phyloP scores from a whole-genome alignment of 106 monocot genomes.

The Gastrodia elata region DNA sequence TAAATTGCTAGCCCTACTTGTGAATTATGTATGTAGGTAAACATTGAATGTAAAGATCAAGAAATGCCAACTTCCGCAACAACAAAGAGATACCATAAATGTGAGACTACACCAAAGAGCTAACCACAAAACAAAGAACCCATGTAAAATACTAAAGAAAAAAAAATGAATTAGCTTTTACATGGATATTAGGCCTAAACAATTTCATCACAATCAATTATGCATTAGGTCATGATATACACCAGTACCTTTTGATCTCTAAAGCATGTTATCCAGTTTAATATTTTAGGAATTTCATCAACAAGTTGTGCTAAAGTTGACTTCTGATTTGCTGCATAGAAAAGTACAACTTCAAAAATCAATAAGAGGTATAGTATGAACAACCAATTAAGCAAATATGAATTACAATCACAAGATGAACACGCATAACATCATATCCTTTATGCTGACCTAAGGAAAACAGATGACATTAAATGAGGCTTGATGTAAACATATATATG shows the following conservation, averaged over 20 bases:
- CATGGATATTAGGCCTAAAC: not conserved
- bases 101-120: not conserved
- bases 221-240: not conserved
- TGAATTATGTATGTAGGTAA: not conserved
- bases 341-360: conserved; percentile 6
- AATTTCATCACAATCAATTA: not conserved
- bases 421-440: not conserved
- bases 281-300: conserved; percentile 63
- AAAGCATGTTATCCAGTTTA: conserved; percentile 66
- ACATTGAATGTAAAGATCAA: not conserved
- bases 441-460: not conserved
- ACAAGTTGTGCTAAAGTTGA: conserved; percentile 35
- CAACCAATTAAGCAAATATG: not conserved
- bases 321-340: conserved; percentile 52
- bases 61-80: not conserved
- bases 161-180: not conserved
- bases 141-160: too few relatives aligned
- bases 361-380: not conserved
- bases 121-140: not conserved
- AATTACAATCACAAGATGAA: not conserved
- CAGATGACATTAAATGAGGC: not conserved
- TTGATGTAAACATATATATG: not conserved
- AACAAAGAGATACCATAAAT: not conserved
- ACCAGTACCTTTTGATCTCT: conserved; percentile 30
- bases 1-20: too few relatives aligned